Evolutionary conservation across 768 basidiomycete species (phyloP).

Genomic region (Lentinula aciculospora): DNA sequence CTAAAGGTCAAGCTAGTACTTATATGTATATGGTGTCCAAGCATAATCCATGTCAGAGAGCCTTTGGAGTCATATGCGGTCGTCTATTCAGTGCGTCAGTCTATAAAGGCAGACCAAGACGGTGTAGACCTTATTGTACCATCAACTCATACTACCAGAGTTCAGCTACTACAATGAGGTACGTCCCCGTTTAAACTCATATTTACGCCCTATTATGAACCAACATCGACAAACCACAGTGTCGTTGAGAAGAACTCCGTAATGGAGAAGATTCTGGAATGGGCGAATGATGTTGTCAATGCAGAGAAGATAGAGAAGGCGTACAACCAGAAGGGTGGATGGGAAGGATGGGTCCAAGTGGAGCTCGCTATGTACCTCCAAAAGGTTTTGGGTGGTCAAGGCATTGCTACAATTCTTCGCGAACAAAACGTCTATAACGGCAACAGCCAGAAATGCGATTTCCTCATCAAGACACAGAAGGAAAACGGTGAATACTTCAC

Average conservation of each 20-base stretch:
- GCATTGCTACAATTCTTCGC: background rate
- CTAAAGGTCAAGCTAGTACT: no score
- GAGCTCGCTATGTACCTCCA: background rate
- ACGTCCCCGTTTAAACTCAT: background rate
- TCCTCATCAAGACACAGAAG: background rate
- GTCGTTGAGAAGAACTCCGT: background rate
- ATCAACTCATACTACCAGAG: background rate
- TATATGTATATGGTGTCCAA: no score
- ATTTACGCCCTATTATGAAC: background rate
- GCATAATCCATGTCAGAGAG: no score
- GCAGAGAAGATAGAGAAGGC: background rate
- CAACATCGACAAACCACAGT: background rate
- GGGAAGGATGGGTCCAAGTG: conserved; percentile 7
- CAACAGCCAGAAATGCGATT: background rate
- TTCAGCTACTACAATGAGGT: background rate
- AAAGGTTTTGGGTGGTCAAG: background rate
- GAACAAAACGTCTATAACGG: background rate
- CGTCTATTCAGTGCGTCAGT: background rate
- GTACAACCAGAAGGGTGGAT: background rate
- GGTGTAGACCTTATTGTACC: background rate
- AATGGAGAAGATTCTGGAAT: background rate
- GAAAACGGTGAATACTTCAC: background rate
- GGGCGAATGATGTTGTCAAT: background rate
- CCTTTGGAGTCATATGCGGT: background rate
- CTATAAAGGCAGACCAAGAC: background rate